phyloP scores from a whole-genome alignment of 495 filamentous ascomycete genomes.

The Aspergillus kassunensis region DNA sequence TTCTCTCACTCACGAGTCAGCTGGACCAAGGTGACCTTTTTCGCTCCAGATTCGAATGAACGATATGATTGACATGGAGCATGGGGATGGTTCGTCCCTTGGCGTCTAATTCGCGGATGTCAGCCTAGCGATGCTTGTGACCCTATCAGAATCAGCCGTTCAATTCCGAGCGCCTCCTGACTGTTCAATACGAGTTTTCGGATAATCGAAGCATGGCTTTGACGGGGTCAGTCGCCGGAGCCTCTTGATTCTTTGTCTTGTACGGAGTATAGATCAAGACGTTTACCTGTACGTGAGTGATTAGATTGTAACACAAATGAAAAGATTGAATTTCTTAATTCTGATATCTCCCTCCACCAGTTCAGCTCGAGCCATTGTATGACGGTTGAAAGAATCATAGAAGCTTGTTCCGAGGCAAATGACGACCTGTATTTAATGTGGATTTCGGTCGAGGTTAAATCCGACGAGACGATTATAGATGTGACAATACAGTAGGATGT shows the following conservation, averaged over 20 bases:
- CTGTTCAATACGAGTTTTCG: not conserved
- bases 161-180: constrained; percentile 6
- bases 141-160: constrained; percentile 18
- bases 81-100: constrained; percentile 13
- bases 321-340: too few relatives aligned
- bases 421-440: too few relatives aligned
- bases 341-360: too few relatives aligned
- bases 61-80: not conserved
- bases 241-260: constrained; percentile 8
- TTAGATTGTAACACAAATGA: too few relatives aligned
- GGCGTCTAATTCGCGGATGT: constrained; percentile 14
- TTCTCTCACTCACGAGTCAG: constrained; percentile 14
- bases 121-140: constrained; percentile 23
- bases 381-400: too few relatives aligned
- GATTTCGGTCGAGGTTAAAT: too few relatives aligned
- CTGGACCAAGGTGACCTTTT: constrained; percentile 11
- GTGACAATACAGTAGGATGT: too few relatives aligned
- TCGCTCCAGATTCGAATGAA: constrained; percentile 4
- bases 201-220: not conserved
- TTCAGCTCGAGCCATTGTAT: too few relatives aligned
- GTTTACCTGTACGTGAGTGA: too few relatives aligned
- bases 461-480: too few relatives aligned
- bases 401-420: too few relatives aligned
- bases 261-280: too few relatives aligned
- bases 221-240: not conserved